Base-by-base conservation (phyloP, 2,329 filamentous ascomycete species). In the Penicillium rolfsii region DNA sequence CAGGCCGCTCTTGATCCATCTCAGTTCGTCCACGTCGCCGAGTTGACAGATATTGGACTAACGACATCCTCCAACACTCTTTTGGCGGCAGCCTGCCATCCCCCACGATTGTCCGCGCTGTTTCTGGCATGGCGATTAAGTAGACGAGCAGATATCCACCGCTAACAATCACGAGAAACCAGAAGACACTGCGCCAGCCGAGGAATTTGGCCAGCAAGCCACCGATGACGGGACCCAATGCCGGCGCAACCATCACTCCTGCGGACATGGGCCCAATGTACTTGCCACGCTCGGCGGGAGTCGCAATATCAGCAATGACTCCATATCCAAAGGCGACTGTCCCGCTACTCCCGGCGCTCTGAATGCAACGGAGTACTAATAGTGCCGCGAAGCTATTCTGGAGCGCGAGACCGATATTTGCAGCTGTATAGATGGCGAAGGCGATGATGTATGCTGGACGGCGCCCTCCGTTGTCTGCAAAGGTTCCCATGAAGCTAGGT, bases 361-460 rank as follows among this genome's bases (percentile, higher is more conserved):
- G 73, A 3, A 76, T 14, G 53, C 68, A 72, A 40, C 74, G 62
- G 19, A 76, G 65, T 3, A 72, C 59, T 7, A 76, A 36, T 19
- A 76, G 56, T 6, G 72, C 69, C 1, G 69, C 58, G 38, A 70
- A 76, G 35, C 58, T 70, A n/a, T 65, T 57, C 36, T 75, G 72
- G 11, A 75, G 38, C 1, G 73, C 71, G 5, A 76, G 65, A 4
- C 72, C 73, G 41, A 76, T 61, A 52, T 75, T 76, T 11, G 73
- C 71, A 16, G 64, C 64, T 5, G 71, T 67, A 55, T 75, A 76
- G 22, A 74, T 57, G 4, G 61, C 46, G 30, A 76, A 70, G 3
- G 65, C 65, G 11, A 70, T 48, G 19, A 74, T 67, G 54, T 71
- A 75, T 1, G 69, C 69, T 3, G 69, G 72, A 1, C 74, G 70